Evolutionary conservation across 139 green algal genomes (phyloP).

Genomic region (Diplosphaera chodatii): DNA sequence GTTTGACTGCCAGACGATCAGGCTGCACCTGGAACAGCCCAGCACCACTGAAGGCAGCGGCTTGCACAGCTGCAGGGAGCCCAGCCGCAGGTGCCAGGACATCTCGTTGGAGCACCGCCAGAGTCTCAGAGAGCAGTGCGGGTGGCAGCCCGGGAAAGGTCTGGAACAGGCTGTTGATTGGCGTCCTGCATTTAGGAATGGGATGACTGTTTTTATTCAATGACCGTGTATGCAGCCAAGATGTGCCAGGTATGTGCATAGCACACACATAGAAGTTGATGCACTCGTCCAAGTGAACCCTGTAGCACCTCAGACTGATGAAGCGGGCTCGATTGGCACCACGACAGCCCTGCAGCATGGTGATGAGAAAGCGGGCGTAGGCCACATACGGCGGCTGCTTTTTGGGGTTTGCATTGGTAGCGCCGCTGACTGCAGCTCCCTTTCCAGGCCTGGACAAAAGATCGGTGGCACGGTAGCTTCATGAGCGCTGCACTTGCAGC

Average conservation of each 20-base stretch:
- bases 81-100: not conserved
- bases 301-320: not conserved
- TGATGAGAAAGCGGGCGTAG: not conserved
- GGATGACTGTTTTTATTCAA: too few species aligned
- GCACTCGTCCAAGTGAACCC: not conserved
- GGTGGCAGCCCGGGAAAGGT: not conserved
- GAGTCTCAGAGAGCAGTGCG: not conserved
- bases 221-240: too few species aligned
- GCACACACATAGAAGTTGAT: too few species aligned
- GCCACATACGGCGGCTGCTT: not conserved
- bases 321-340: not conserved
- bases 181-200: not conserved
- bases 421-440: too few species aligned
- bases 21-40: not conserved
- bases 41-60: not conserved
- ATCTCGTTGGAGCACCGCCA: not conserved
- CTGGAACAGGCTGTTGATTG: not conserved
- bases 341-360: not conserved
- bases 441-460: too few species aligned
- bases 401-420: not conserved
- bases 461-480: too few species aligned
- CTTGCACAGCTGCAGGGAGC: not conserved
- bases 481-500: too few species aligned
- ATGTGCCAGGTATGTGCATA: too few species aligned
- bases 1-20: too few species aligned